Conservation (phyloP, 176 grass and related monocot genomes). For the Secale cereale region DNA sequence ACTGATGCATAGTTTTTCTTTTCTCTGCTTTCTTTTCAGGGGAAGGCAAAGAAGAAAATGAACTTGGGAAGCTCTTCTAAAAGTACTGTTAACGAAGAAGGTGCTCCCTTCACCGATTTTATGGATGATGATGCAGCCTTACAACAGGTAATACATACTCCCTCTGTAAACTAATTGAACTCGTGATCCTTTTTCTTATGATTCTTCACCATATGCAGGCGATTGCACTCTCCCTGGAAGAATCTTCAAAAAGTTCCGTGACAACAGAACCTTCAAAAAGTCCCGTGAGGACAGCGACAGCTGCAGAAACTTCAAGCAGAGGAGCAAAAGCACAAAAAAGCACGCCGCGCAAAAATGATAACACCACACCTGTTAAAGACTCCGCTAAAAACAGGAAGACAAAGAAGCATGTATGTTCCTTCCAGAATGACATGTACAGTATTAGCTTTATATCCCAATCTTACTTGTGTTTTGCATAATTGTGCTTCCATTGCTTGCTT, state of each 20-base stretch:
- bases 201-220: conserved; percentile 49
- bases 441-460: background rate
- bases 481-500: conserved; percentile 1
- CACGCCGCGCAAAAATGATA: conserved; percentile 27
- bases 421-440: background rate
- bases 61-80: conserved; percentile 40
- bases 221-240: conserved; percentile 68
- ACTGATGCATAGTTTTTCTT: background rate
- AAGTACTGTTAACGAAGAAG: background rate
- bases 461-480: conserved; percentile 18
- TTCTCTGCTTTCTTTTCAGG: conserved; percentile 32
- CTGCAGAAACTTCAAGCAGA: background rate
- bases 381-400: conserved; percentile 42
- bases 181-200: background rate
- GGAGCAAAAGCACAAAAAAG: conserved; percentile 23
- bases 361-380: conserved; percentile 18
- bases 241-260: background rate
- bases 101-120: conserved; percentile 26
- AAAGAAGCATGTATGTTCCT: conserved; percentile 47
- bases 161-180: too few relatives aligned
- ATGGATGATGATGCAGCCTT: conserved; percentile 64
- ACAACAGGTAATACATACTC: conserved; percentile 55
- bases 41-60: conserved; percentile 42
- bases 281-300: background rate
- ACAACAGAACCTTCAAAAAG: conserved; percentile 24